Evolutionary conservation across 1,284 basidiomycete genomes (phyloP).

Genomic region (Heterobasidion irregulare): DNA sequence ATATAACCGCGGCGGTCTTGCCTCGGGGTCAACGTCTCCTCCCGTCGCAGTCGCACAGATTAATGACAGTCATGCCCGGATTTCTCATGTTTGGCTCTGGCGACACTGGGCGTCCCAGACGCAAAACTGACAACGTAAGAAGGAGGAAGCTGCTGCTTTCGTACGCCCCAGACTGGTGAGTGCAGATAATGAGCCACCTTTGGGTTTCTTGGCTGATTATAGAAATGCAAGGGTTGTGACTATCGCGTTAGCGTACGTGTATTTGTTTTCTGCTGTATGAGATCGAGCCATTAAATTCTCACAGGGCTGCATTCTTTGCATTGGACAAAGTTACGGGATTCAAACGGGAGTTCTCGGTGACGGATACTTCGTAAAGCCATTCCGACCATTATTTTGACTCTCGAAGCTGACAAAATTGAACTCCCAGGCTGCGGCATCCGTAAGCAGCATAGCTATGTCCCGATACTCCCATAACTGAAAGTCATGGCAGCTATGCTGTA

Average conservation of each 20-base stretch:
- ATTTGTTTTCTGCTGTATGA: too few species aligned
- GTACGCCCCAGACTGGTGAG: constrained; percentile 70
- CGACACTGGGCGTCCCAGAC: too few species aligned
- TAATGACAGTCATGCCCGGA: too few species aligned
- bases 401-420: too few species aligned
- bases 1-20: too few species aligned
- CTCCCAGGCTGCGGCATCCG: too few species aligned
- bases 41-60: too few species aligned
- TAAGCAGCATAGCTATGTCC: not conserved
- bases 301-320: constrained; percentile 58
- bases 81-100: too few species aligned
- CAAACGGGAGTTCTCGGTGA: constrained; percentile 76
- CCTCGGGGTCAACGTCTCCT: too few species aligned
- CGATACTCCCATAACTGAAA: not conserved
- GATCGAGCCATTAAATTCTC: not conserved
- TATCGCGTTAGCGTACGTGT: constrained; percentile 57
- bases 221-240: constrained; percentile 50
- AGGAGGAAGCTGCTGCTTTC: constrained; percentile 35
- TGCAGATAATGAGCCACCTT: not conserved
- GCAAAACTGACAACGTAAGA: not conserved
- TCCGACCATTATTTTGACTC: too few species aligned
- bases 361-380: constrained; percentile 60
- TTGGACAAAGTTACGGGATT: constrained; percentile 75
- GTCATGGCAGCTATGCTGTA: constrained; percentile 53
- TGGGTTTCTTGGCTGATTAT: not conserved